phyloP scores from a whole-genome alignment of 169 alveolate species.

The Plasmodium knowlesi region DNA sequence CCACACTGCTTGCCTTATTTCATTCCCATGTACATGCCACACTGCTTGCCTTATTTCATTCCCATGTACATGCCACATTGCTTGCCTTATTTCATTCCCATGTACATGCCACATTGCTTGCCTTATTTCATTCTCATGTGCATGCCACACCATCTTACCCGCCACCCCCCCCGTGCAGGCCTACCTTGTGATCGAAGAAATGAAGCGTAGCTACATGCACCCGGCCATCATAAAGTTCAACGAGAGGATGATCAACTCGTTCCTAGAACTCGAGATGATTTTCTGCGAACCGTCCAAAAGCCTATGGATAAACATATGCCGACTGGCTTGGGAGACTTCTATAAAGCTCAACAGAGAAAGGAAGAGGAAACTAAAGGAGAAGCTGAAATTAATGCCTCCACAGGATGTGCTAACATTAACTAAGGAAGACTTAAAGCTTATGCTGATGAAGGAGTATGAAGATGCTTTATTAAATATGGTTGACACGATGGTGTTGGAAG shows the following conservation, averaged over 20 bases:
- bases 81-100: too few species aligned
- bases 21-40: neutral
- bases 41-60: too few species aligned
- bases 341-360: slow-evolving; percentile 70
- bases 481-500: slow-evolving; percentile 46
- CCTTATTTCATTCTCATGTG: neutral
- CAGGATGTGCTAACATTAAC: slow-evolving; percentile 65
- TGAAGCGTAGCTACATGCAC: slow-evolving; percentile 85
- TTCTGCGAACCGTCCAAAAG: slow-evolving; percentile 84
- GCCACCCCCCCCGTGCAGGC: slow-evolving; percentile 75
- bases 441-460: slow-evolving; percentile 64
- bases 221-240: slow-evolving; percentile 87
- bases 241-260: slow-evolving; percentile 83
- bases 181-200: slow-evolving; percentile 87
- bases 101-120: neutral
- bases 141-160: neutral
- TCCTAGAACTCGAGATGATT: slow-evolving; percentile 83
- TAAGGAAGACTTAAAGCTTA: slow-evolving; percentile 41
- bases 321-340: slow-evolving; percentile 83
- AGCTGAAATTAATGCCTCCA: slow-evolving; percentile 40
- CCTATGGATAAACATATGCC: slow-evolving; percentile 82
- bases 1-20: too few species aligned
- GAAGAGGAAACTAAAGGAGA: slow-evolving; percentile 56
- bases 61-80: neutral
- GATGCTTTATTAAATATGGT: slow-evolving; percentile 37